Conservation (phyloP, 208 protist species). For the Angomonas deanei region DNA sequence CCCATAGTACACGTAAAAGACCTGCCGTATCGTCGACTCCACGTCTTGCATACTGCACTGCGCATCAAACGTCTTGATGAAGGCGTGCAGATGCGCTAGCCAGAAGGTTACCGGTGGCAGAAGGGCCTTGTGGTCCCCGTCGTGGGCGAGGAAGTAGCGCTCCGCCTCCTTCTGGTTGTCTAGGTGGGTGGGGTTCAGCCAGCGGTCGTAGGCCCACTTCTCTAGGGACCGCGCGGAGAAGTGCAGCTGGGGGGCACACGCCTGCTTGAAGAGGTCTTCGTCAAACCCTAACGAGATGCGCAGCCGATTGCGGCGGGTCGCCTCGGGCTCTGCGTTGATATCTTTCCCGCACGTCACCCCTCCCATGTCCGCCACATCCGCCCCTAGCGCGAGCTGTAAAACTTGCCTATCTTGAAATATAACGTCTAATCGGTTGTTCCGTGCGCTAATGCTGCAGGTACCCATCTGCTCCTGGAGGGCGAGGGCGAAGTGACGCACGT, state of each 20-base stretch:
- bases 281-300: slow-evolving; percentile 85
- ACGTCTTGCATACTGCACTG: slow-evolving; percentile 25
- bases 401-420: slow-evolving; percentile 60
- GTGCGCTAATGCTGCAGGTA: slow-evolving; percentile 44
- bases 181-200: slow-evolving; percentile 12
- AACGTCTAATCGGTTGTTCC: slow-evolving; percentile 53
- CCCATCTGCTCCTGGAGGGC: slow-evolving; percentile 55
- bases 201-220: slow-evolving; percentile 47
- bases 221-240: slow-evolving; percentile 55
- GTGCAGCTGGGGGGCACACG: slow-evolving; percentile 41
- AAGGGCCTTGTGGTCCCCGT: slow-evolving; percentile 20
- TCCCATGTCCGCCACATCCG: slow-evolving; percentile 20
- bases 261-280: slow-evolving; percentile 61
- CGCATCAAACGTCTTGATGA: slow-evolving; percentile 31
- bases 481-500: slow-evolving; percentile 35
- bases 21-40: slow-evolving; percentile 36
- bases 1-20: slow-evolving; percentile 69
- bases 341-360: slow-evolving; percentile 14
- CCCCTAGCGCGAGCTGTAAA: slow-evolving; percentile 67
- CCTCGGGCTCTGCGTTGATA: slow-evolving; percentile 56
- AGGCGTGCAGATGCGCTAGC: slow-evolving; percentile 59
- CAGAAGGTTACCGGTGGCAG: slow-evolving; percentile 72
- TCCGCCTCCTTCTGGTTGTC: slow-evolving; percentile 6
- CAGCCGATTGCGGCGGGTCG: slow-evolving; percentile 59
- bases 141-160: slow-evolving; percentile 15